Conservation (phyloP, 2,329 filamentous ascomycete genomes). For the Graphiopsis chlorocephala region DNA sequence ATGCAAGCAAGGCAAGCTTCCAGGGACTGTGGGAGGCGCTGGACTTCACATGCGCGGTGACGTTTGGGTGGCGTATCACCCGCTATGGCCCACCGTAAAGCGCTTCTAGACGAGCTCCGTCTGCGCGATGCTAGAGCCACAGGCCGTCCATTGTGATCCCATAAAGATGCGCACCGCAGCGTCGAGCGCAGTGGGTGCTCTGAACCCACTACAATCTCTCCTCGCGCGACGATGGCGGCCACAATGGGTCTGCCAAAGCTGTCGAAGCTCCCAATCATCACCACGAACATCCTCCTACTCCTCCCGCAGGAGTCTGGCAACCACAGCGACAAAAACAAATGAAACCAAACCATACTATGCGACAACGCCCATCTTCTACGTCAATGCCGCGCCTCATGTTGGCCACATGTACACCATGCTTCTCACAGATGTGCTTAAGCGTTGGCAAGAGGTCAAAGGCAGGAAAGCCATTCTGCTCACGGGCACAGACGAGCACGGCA, state of each 20-base stretch:
- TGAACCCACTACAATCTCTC: slow-evolving; percentile 35
- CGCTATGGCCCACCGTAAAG: not conserved
- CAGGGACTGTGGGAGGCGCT: not conserved
- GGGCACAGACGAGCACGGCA: slow-evolving; percentile 94
- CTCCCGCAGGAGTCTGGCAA: slow-evolving; percentile 13
- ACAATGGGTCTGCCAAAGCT: slow-evolving; percentile 33
- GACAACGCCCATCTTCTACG: slow-evolving; percentile 97
- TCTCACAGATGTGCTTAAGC: slow-evolving; percentile 84
- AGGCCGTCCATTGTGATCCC: not conserved
- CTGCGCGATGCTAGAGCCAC: no score
- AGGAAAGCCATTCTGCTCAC: slow-evolving; percentile 73
- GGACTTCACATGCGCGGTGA: slow-evolving; percentile 2
- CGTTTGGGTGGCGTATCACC: not conserved
- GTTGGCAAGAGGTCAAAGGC: slow-evolving; percentile 80
- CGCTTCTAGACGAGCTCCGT: no score
- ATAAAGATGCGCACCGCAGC: slow-evolving; percentile 11
- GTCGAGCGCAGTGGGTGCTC: slow-evolving; percentile 4
- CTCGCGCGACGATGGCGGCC: slow-evolving; percentile 35
- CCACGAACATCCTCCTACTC: not conserved
- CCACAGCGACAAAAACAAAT: slow-evolving; percentile 16
- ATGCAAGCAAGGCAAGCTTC: slow-evolving; percentile 6
- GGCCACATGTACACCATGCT: slow-evolving; percentile 94
- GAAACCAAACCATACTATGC: slow-evolving; percentile 81
- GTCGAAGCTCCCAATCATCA: slow-evolving; percentile 11
- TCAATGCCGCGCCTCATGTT: slow-evolving; percentile 94